phyloP scores from a whole-genome alignment of 805 yeast species.

The Nakazawaea ernobii region DNA sequence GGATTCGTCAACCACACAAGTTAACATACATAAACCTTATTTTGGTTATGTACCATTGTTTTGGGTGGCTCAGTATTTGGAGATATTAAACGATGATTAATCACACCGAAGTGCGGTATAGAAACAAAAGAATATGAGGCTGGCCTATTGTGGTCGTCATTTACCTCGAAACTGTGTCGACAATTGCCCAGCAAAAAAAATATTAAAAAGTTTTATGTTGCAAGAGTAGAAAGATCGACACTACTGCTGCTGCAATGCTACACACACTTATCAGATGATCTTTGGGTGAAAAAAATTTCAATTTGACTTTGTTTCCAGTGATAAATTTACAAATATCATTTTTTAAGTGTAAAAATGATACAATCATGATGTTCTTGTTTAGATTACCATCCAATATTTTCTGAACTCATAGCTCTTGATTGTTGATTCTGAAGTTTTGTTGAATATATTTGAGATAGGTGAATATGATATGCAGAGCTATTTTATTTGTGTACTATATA shows the following conservation, averaged over 20 bases:
- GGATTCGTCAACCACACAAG: too few relatives aligned
- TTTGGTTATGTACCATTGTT: too few relatives aligned
- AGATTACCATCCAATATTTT: slow-evolving; percentile 45
- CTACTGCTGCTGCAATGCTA: slow-evolving; percentile 59
- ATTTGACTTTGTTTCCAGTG: slow-evolving; percentile 30
- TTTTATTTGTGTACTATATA: too few relatives aligned
- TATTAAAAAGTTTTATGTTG: slow-evolving; percentile 54
- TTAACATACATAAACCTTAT: too few relatives aligned
- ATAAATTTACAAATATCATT: slow-evolving; percentile 39
- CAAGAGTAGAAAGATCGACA: slow-evolving; percentile 54
- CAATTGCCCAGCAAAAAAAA: slow-evolving; percentile 55
- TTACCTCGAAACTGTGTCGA: slow-evolving; percentile 50
- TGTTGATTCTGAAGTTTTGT: too few relatives aligned
- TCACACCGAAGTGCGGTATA: slow-evolving; percentile 71
- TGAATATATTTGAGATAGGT: too few relatives aligned
- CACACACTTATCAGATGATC: slow-evolving; percentile 64
- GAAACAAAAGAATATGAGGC: slow-evolving; percentile 80
- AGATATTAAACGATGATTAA: slow-evolving; percentile 76
- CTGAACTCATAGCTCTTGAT: slow-evolving; percentile 43
- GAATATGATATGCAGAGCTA: too few relatives aligned
- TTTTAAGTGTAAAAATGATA: too few relatives aligned
- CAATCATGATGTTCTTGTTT: slow-evolving; percentile 50
- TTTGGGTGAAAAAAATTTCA: slow-evolving; percentile 36
- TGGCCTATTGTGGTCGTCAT: slow-evolving; percentile 54
- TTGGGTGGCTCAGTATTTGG: slow-evolving; percentile 87